Conservation (phyloP, 75 land plant species). For the Pinus taeda region DNA sequence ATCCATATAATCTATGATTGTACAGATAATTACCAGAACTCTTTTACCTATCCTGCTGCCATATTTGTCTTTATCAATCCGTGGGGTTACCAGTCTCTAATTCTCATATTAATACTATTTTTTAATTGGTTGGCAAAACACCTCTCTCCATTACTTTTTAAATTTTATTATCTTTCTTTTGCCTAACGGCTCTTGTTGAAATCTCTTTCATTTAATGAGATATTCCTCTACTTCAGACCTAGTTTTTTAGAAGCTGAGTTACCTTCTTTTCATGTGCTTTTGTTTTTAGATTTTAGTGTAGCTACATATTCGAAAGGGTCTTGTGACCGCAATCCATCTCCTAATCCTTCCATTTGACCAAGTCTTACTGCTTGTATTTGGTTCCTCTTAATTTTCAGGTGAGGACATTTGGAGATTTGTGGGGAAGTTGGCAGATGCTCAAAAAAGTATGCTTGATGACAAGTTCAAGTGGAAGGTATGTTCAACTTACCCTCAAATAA, state of each 20-base stretch:
- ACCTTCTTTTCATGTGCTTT: not conserved
- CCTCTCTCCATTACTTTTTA: not conserved
- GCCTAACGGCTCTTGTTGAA: not conserved
- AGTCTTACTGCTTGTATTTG: not conserved
- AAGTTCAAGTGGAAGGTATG: conserved; percentile 57
- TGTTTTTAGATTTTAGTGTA: not conserved
- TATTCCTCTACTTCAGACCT: not conserved
- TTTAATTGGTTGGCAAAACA: not conserved
- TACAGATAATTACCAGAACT: not conserved
- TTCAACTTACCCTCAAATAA: not conserved
- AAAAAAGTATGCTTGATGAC: conserved; percentile 46
- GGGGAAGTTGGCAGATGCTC: conserved; percentile 47
- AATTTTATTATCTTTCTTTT: not conserved
- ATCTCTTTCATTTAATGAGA: not conserved
- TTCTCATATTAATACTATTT: not conserved
- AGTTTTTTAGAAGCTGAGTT: not conserved
- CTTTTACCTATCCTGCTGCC: not conserved
- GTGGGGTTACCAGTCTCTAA: not conserved
- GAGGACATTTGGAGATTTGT: conserved; percentile 53
- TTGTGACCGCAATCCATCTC: not conserved
- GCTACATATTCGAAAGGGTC: not conserved
- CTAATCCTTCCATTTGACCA: not conserved
- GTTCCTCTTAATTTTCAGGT: conserved; percentile 16
- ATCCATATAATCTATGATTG: not conserved
- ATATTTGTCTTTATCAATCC: not conserved